Conservation (phyloP, 1,284 basidiomycete species). For the Stygiomarasmius scandens region DNA sequence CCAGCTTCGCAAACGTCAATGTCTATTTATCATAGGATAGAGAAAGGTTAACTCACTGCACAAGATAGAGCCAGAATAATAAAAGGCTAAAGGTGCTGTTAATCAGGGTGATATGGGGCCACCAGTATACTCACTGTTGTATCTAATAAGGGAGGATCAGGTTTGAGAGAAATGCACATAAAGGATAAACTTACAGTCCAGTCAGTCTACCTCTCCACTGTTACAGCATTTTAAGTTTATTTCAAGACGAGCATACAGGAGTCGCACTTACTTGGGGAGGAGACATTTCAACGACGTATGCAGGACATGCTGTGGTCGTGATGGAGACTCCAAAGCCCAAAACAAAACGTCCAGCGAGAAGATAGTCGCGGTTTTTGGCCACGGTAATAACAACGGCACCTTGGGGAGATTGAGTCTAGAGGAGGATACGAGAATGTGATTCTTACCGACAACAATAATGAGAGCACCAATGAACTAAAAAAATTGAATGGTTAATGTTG, state of each 20-base stretch:
- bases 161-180: background rate
- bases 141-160: background rate
- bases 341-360: conserved; percentile 50
- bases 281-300: conserved; percentile 55
- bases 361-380: conserved; percentile 42
- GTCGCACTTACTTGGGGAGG: conserved; percentile 48
- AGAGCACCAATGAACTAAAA: conserved; percentile 44
- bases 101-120: background rate
- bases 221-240: background rate
- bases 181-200: conserved; percentile 40
- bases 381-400: conserved; percentile 48
- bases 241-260: background rate
- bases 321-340: conserved; percentile 54
- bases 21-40: background rate
- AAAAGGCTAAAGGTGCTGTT: conserved; percentile 36
- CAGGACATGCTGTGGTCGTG: conserved; percentile 51
- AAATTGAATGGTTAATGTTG: conserved; percentile 2
- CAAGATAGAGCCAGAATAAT: conserved; percentile 46
- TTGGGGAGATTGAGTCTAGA: conserved; percentile 11
- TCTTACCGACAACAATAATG: conserved; percentile 42
- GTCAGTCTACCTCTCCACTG: conserved; percentile 62
- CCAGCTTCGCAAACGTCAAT: conserved; percentile 34
- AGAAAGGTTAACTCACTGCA: conserved; percentile 31
- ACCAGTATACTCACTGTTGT: conserved; percentile 35
- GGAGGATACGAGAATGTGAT: background rate